These are phyloP conservation scores for Lithocarpus polystachyus DNA, from an alignment of 306 rosid genomes.

Conservation along the genomic window DNA sequence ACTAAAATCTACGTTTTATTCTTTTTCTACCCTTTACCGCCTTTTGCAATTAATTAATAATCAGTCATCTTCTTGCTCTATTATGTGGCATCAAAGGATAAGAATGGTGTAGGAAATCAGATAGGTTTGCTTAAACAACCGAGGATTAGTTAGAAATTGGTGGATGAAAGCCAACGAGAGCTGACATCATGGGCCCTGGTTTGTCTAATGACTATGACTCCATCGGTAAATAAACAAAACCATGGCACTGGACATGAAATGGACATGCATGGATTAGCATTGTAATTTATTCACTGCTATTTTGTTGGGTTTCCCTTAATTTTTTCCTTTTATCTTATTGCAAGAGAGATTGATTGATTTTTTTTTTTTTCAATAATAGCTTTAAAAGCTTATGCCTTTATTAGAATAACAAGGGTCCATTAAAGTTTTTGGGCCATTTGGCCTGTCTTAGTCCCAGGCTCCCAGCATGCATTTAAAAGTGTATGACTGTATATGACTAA, in stretches of 20 bases:
- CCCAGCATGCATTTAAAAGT: no score
- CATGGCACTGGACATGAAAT: conserved; percentile 14
- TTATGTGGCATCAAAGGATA: background rate
- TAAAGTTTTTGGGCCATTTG: no score
- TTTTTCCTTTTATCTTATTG: no score
- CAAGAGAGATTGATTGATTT: no score
- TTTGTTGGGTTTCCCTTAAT: background rate
- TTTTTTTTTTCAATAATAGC: no score
- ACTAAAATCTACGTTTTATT: no score
- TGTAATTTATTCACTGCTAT: background rate
- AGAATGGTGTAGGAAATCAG: conserved; percentile 2
- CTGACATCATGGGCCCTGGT: conserved; percentile 20
- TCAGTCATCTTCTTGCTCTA: background rate
- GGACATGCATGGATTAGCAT: background rate
- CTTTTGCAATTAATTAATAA: no score
- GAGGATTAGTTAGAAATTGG: conserved; percentile 31
- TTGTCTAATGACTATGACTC: background rate
- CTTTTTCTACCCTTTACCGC: no score
- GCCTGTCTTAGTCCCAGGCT: no score
- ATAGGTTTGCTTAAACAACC: conserved; percentile 18
- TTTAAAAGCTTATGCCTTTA: no score
- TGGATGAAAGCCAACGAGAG: conserved; percentile 7
- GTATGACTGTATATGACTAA: no score
- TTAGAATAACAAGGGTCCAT: no score
- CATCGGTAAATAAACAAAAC: background rate